Base-by-base conservation (phyloP, 2,329 filamentous ascomycete genomes). In the Fusarium concolor region DNA sequence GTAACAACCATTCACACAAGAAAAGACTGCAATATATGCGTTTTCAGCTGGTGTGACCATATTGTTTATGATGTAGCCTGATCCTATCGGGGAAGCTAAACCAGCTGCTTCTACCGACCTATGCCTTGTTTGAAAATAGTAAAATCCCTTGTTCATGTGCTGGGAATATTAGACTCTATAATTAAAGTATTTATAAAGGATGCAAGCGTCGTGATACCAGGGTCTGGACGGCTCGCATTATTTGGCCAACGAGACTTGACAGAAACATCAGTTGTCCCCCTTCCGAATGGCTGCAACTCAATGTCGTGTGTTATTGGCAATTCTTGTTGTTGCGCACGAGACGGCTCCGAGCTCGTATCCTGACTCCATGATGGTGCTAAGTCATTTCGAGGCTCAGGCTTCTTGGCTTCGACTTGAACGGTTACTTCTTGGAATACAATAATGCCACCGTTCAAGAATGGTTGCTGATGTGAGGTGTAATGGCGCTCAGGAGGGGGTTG, bases 351-450 rank as follows among this genome's bases (percentile, higher is more conserved):
- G 6, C 29, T 58, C 6, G 58, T 51, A 11, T 64, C 61, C 0
- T 63, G 61, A 5, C 51, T 64, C 61, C 44, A 63, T 8, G 58
- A 50, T 3, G 37, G 33, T 2, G 35, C 41, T 3, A 57, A 22
- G 6, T 63, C 39, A 57, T 26, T 18, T 3, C 6, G 29, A 5
- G 58, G 18, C 28, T 57, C 58, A 2, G 44, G 5, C 20, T 63
- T 56, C 15, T 55, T 64, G 3, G 18, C 12, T 22, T 64, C 51
- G 1, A 64, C 41, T 26, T 63, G 58, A 3, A 64, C 61, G 1
- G 58, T 64, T 0, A 64, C 59, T 11, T 64, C 61, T 52, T 64
- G 58, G 15, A 64, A 64, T 8, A 64, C 61, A 11, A 64, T 45
- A 1, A 64, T 64, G 0, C 59, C 61, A 2, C 61, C 58, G 17